Base-by-base conservation (phyloP, 768 basidiomycete species). In the Tephrocybe sp. region DNA sequence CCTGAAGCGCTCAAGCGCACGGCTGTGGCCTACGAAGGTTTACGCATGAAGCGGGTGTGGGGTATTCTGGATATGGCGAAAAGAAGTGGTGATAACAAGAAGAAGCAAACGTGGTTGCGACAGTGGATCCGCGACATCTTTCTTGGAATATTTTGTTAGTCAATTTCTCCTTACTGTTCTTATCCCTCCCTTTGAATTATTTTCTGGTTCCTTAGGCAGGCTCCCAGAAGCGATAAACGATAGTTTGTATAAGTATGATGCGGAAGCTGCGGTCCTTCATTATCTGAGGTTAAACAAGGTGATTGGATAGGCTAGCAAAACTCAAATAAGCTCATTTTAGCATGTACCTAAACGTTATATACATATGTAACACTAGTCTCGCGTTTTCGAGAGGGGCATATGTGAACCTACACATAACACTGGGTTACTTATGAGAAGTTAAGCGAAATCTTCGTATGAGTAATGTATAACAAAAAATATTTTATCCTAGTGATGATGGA, bases 41-140 rank as follows among this genome's bases (percentile, higher is more conserved):
- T 72, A 26, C 63, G 73, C 1, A 63, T 69, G 57, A 64, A 64
- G 13, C 65, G 66, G 12, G 63, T 73, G 5, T 51, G 60, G 28
- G 53, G 48, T 5, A 67, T 73, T 13, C 46, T 71, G 47, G 66
- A 72, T 43, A 16, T 64, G 12, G 70, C 69, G 4, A 69, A 69
- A 47, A 49, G 61, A 19, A 64, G 52, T 18, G 67, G 64, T 2
- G 54, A 68, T 38, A 57, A 44, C 6, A 71, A 71, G 60, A 68
- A 64, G 51, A 60, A 60, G 41, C 62, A 60, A 52, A 60, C 52
- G 3, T 61, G 60, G 60, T 57, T 64, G 18, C 64, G 64, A 46
- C 60, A 70, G 50, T 58, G 55, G 53, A 18, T 74, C 9, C 56
- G 72, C 11, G 71, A 74, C 49, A 59, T 60, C 46, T 58, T 60